phyloP scores from a whole-genome alignment of 2,329 filamentous ascomycete species.

The Penicillium sp. region DNA sequence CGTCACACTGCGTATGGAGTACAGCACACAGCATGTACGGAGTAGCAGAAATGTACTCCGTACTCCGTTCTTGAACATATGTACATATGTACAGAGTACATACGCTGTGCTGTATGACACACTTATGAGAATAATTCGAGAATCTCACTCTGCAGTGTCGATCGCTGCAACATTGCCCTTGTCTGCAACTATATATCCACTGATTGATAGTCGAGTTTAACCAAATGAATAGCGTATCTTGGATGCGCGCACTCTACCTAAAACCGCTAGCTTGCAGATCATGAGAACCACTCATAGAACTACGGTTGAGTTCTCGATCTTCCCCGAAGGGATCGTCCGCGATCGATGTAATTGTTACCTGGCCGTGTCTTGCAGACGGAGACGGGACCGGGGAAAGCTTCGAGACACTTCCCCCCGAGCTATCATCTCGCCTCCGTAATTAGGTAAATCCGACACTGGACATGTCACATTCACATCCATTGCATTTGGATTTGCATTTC shows the following conservation, averaged over 20 bases:
- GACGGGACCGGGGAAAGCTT: slow-evolving; percentile 17
- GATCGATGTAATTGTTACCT: slow-evolving; percentile 13
- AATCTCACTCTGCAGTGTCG: slow-evolving; percentile 11
- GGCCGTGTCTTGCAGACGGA: slow-evolving; percentile 15
- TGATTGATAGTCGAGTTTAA: slow-evolving; percentile 2
- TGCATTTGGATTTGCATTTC: slow-evolving; percentile 8
- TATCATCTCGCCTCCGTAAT: slow-evolving; percentile 6
- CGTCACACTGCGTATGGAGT: background rate
- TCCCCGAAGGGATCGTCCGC: slow-evolving; percentile 3
- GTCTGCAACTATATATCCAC: slow-evolving; percentile 4
- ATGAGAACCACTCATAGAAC: background rate
- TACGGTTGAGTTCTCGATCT: slow-evolving; percentile 5
- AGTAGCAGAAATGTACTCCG: no score
- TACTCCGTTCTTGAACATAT: no score
- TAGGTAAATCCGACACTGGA: slow-evolving; percentile 15
- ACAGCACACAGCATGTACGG: no score
- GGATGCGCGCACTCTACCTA: background rate
- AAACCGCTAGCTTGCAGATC: slow-evolving; percentile 11
- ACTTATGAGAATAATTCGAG: background rate
- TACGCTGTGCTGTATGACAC: slow-evolving; percentile 9
- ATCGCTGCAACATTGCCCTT: slow-evolving; percentile 6
- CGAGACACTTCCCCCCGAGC: slow-evolving; percentile 18
- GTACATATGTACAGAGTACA: no score
- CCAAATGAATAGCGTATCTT: background rate
- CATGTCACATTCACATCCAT: slow-evolving; percentile 19